These are phyloP conservation scores for Leishmania major DNA, from an alignment of 208 protist genomes.

Conservation along the genomic window DNA sequence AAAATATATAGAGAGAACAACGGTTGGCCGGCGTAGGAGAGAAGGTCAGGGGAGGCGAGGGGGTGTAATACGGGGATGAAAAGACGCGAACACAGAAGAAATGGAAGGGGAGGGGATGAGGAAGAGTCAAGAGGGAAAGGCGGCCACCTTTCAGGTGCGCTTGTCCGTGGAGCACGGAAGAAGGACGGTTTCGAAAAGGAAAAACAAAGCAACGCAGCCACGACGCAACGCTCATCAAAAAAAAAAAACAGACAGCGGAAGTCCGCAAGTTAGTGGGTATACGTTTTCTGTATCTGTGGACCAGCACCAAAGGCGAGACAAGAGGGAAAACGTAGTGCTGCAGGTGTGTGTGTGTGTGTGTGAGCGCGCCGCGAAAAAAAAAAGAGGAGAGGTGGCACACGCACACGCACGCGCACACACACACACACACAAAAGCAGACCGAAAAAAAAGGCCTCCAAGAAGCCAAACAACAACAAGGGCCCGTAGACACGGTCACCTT, in stretches of 20 bases:
- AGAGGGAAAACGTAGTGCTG: background rate
- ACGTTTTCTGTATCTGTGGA: background rate
- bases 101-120: background rate
- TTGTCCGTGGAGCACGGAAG: background rate
- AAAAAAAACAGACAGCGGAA: background rate
- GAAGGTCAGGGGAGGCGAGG: background rate
- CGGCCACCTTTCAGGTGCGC: background rate
- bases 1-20: background rate
- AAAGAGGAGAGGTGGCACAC: background rate
- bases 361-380: background rate
- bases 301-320: background rate
- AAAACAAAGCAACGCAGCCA: slow-evolving; percentile 12
- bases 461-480: no score
- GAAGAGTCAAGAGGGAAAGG: background rate
- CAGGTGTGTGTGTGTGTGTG: background rate
- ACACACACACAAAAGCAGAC: background rate
- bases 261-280: background rate
- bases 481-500: background rate
- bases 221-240: background rate
- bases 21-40: background rate
- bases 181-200: background rate
- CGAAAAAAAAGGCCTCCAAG: background rate
- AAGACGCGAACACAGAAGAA: background rate
- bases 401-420: background rate
- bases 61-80: background rate